Base-by-base conservation (phyloP, 2,329 filamentous ascomycete genomes). In the Fusarium praegraminearum region DNA sequence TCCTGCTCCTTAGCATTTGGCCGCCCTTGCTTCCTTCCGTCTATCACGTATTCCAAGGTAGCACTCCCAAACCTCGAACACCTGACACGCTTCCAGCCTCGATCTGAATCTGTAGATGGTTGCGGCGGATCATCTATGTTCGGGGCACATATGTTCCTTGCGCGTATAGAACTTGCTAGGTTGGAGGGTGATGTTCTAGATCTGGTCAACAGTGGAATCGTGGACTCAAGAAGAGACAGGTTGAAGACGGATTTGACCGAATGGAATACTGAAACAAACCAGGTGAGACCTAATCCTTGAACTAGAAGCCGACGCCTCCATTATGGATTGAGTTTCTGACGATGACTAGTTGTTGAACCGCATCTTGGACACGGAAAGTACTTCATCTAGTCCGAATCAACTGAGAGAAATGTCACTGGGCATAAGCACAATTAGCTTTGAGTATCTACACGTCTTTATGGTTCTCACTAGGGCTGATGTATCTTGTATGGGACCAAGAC, bases 1-100 rank as follows among this genome's bases (percentile, higher is more conserved):
- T 59, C 63, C 12, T 63, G 59, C 43, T 45, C 44, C n/a, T 24
- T 66, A 1, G 59, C 63, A 2, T 64, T 66, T 51, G 63, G 63
- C 0, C 41, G 60, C 0, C 49, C 50, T 13, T 63, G 35, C 3
- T 60, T 56, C 40, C 50, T 60, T n/a, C 20, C 45, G 3, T 36
- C 45, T 9, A n/a, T 18, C 3, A 9, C 4, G 7, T 53, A 55
- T 12, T 6, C 20, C 5, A n/a, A 47, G 3, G 28, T 44, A 24
- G 40, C 50, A 2, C 40, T 60, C 3, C 54, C 63, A 3, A 40
- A 60, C 7, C 22, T 55, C 4, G 16, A 8, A 1, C 45, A 64
- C 16, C 20, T 64, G 18, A 28, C 24, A 2, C 44, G 1, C 4
- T 64, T 49, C 13, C 35, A 60, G 2, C 49, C 60, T 28, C 44